Percentiles rank a stretch among this genome's conserved stretches.
phyloP scores from a whole-genome alignment of 495 filamentous ascomycete genomes.

The Hypoxylon lenormandii region DNA sequence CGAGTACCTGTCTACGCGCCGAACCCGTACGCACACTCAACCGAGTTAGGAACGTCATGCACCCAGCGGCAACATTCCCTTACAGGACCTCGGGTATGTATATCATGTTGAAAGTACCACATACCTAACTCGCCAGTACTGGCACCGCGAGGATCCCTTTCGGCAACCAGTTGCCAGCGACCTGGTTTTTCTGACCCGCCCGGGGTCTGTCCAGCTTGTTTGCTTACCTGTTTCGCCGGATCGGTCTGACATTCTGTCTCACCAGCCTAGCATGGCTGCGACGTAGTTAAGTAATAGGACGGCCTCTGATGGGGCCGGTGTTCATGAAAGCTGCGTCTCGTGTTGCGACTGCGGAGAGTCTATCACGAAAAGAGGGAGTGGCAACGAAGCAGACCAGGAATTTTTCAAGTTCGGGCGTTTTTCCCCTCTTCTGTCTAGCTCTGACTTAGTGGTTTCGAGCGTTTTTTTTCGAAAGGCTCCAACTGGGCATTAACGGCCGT shows the following conservation, averaged over 20 bases:
- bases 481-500: conserved; percentile 31
- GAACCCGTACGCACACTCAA: conserved; percentile 24
- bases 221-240: conserved; percentile 15
- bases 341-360: conserved; percentile 41
- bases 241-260: conserved; percentile 31
- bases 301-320: conserved; percentile 16
- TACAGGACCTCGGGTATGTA: conserved; percentile 37
- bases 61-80: conserved; percentile 24
- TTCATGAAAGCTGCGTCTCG: conserved; percentile 6
- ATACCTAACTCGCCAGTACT: conserved; percentile 21
- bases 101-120: conserved; percentile 41
- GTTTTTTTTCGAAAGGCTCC: conserved; percentile 9
- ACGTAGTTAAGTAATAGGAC: conserved; percentile 43
- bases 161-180: conserved; percentile 30
- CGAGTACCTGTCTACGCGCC: background rate
- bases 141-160: conserved; percentile 16
- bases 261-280: conserved; percentile 36
- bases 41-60: conserved; percentile 40
- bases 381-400: conserved; percentile 31
- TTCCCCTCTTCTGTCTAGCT: conserved; percentile 38
- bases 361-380: conserved; percentile 33
- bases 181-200: conserved; percentile 36
- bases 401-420: conserved; percentile 38
- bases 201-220: conserved; percentile 8
- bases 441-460: conserved; percentile 21